A percentile compares a stretch with the other conserved stretches of the same genome.
These are phyloP conservation scores for Vanrija humicola DNA, from an alignment of 1,284 basidiomycete species.

Conservation along the genomic window DNA sequence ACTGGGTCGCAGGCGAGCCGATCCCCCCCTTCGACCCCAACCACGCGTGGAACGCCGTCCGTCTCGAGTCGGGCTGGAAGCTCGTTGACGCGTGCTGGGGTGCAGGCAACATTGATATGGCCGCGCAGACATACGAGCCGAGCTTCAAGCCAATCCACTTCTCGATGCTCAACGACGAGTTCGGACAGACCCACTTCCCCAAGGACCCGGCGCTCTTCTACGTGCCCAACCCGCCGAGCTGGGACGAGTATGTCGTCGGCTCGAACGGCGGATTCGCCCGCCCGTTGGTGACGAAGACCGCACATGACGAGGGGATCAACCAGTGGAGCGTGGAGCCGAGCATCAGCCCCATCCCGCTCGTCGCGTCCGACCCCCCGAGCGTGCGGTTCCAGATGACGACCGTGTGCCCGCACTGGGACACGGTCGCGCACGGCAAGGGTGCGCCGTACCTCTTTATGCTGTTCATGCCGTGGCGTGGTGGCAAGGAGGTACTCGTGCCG, in stretches of 20 bases:
- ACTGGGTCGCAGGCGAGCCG: neutral
- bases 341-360: neutral
- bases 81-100: constrained; percentile 19
- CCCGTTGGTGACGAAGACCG: neutral
- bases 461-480: too few species aligned
- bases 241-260: constrained; percentile 7
- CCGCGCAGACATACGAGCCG: neutral
- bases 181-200: constrained; percentile 11
- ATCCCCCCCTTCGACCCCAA: neutral
- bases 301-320: constrained; percentile 1
- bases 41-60: constrained; percentile 17
- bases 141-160: constrained; percentile 5
- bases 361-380: neutral
- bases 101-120: constrained; percentile 3
- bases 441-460: too few species aligned
- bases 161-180: constrained; percentile 4
- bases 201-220: neutral
- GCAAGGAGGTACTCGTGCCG: too few species aligned
- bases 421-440: neutral
- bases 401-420: constrained; percentile 9
- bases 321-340: neutral
- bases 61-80: constrained; percentile 15
- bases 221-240: neutral
- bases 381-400: constrained; percentile 4
- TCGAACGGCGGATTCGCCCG: neutral